Conservation (phyloP, 345 rosid genomes). For the Conringia planisiliqua region DNA sequence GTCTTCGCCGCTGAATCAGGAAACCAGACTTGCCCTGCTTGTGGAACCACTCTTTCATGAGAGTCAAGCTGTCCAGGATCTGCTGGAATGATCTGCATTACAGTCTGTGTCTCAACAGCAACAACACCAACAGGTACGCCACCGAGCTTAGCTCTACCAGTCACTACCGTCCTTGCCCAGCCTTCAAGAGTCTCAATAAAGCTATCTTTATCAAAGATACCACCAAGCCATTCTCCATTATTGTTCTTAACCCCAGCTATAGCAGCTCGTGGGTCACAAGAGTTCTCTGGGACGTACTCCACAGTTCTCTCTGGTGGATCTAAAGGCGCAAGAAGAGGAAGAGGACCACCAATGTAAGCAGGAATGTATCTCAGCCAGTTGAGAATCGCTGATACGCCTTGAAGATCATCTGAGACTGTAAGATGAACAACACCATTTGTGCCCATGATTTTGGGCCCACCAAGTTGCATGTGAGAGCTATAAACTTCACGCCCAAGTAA, state of each 20-base stretch:
- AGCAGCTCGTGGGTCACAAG: constrained; percentile 99
- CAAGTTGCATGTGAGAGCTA: constrained; percentile 99
- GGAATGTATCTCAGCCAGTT: constrained; percentile 95
- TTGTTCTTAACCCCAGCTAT: constrained; percentile 62
- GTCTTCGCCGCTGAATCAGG: constrained; percentile 99
- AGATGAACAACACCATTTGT: constrained; percentile 99
- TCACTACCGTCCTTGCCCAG: constrained; percentile 99
- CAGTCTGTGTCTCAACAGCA: constrained; percentile 98
- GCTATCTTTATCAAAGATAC: constrained; percentile 92
- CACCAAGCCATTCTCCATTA: constrained; percentile 87
- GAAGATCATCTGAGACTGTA: constrained; percentile 96
- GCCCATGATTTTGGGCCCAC: constrained; percentile 99
- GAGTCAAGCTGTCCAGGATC: constrained; percentile 99
- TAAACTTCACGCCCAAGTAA: constrained; percentile 99
- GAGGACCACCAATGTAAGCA: constrained; percentile 68
- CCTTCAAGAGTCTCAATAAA: constrained; percentile 94
- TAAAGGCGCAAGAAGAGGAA: constrained; percentile 59
- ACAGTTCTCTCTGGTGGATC: constrained; percentile 94
- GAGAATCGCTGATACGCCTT: constrained; percentile 88
- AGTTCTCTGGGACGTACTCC: constrained; percentile 82
- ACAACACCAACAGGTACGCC: constrained; percentile 98
- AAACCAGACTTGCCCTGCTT: constrained; percentile 99
- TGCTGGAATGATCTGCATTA: constrained; percentile 98
- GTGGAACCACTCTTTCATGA: constrained; percentile 97
- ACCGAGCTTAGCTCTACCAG: constrained; percentile 99